Evolutionary conservation across 345 rosid genomes (phyloP), one percentile per base, ranked within the genome.

Genomic region (Hibiscus mutabilis): DNA sequence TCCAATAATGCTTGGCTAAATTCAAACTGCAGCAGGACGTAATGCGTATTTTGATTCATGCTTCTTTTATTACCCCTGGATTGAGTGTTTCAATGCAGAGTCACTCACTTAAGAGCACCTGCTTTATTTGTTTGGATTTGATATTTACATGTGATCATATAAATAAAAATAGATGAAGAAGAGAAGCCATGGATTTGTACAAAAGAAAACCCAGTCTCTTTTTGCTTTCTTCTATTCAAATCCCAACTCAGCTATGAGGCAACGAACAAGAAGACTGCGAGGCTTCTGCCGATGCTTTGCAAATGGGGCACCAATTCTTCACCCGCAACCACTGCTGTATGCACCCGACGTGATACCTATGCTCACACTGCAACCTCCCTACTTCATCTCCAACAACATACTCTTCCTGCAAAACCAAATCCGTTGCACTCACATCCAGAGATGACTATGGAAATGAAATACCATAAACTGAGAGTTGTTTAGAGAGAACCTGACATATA

Each of bases 281-380:
- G 60, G 84, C 61, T 44, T 84, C 87, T 19, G 87, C 98, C 12
- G 86, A 72, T 33, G 87, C 79, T 83, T 85, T 95, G 86, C 98
- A 95, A 75, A 92, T 78, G 16, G 99, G 97, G 74, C 99, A 92
- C 98, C 99, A 92, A 51, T 89, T 95, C 86, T 92, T 95, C 71
- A 90, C 78, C 82, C 85, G 80, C 79, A 90, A 81, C 99, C 99
- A 95, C 78, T 86, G 91, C 49, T 82, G 86, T 81, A 87, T 73
- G 81, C 98, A 95, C 25, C 67, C 78, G 49, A 79, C 14, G 51
- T 95, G 97, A 80, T 88, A 92, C 68, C 46, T 65, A 68, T 95
- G 98, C 81, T 85, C 86, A 70, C 99, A 95, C 22, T 75, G 83
- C 78, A 95, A 81, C 77, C 84, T 84, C 69, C 99, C 98, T 66